Conservation (phyloP, 371 early-diverging fungal species). For the Rhizopus delemar region DNA sequence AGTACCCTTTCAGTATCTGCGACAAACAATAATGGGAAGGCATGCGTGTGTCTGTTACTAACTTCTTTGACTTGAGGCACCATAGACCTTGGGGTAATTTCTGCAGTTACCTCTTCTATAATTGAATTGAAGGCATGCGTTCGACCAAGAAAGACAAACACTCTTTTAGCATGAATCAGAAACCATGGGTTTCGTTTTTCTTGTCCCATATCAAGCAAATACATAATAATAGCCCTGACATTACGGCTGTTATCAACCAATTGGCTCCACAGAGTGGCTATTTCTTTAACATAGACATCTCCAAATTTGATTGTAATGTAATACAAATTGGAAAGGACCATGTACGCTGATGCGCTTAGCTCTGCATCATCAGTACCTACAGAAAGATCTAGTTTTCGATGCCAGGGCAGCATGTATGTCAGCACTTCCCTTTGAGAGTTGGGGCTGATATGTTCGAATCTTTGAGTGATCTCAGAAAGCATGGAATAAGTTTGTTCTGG, state of each 20-base stretch:
- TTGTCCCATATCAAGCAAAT: slow-evolving; percentile 71
- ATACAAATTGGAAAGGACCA: slow-evolving; percentile 81
- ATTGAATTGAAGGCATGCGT: slow-evolving; percentile 63
- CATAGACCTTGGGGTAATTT: slow-evolving; percentile 79
- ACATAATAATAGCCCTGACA: slow-evolving; percentile 71
- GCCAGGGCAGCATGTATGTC: slow-evolving; percentile 83
- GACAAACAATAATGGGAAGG: slow-evolving; percentile 52
- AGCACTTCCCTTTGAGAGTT: slow-evolving; percentile 71
- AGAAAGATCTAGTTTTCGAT: slow-evolving; percentile 72
- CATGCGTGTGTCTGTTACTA: slow-evolving; percentile 43
- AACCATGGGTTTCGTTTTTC: slow-evolving; percentile 80
- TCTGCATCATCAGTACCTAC: slow-evolving; percentile 53
- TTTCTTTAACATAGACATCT: slow-evolving; percentile 73
- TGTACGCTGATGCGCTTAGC: slow-evolving; percentile 58
- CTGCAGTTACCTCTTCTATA: slow-evolving; percentile 64
- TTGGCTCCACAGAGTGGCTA: slow-evolving; percentile 82
- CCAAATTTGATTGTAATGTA: slow-evolving; percentile 84
- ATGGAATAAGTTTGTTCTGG: slow-evolving; percentile 73
- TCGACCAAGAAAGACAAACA: slow-evolving; percentile 79
- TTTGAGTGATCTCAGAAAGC: slow-evolving; percentile 77
- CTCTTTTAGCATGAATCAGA: slow-evolving; percentile 76
- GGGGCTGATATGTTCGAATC: slow-evolving; percentile 70
- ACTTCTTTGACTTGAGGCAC: slow-evolving; percentile 65
- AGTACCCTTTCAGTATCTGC: slow-evolving; percentile 72
- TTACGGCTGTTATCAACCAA: slow-evolving; percentile 71